Evolutionary conservation across 805 yeast genomes (phyloP).

Genomic region (Barnettozyma populi): DNA sequence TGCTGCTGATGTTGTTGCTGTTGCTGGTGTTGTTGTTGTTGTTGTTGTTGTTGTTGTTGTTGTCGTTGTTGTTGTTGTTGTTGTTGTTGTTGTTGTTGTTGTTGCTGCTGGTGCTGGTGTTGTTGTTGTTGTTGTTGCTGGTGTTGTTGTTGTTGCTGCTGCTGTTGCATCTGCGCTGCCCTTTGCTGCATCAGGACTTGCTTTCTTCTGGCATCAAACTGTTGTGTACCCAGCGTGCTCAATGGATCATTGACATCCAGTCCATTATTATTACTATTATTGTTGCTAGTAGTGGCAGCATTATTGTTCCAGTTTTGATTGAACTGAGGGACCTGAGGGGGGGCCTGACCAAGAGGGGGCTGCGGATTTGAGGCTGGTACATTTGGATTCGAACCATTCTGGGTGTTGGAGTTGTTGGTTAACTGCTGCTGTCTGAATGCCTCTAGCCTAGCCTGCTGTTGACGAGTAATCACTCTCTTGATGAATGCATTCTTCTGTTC

Average conservation of each 20-base stretch:
- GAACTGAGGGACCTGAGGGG: neutral
- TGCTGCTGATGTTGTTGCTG: conserved; percentile 8
- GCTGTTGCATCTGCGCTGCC: conserved; percentile 7
- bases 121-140: conserved; percentile 16
- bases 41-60: conserved; percentile 12
- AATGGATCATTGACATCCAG: conserved; percentile 1
- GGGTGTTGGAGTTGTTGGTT: conserved; percentile 6
- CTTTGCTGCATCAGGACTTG: conserved; percentile 3
- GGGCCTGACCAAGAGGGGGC: neutral
- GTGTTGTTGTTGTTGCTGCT: conserved; percentile 1
- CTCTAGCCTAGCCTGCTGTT: conserved; percentile 19
- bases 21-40: conserved; percentile 12
- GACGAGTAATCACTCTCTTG: conserved; percentile 21
- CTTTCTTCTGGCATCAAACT: conserved; percentile 10
- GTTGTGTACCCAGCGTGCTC: conserved; percentile 4
- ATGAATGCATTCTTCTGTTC: conserved; percentile 23
- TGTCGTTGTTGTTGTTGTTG: conserved; percentile 13
- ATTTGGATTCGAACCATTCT: neutral
- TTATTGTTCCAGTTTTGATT: conserved; percentile 9
- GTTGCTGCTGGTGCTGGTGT: conserved; percentile 9
- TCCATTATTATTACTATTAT: neutral
- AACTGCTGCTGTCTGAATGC: conserved; percentile 3
- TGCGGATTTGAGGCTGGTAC: neutral
- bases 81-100: neutral
- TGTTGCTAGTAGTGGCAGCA: neutral